These are phyloP conservation scores for Conticribra guillardii DNA, from an alignment of 108 stramenopile genomes.

Conservation along the genomic window DNA sequence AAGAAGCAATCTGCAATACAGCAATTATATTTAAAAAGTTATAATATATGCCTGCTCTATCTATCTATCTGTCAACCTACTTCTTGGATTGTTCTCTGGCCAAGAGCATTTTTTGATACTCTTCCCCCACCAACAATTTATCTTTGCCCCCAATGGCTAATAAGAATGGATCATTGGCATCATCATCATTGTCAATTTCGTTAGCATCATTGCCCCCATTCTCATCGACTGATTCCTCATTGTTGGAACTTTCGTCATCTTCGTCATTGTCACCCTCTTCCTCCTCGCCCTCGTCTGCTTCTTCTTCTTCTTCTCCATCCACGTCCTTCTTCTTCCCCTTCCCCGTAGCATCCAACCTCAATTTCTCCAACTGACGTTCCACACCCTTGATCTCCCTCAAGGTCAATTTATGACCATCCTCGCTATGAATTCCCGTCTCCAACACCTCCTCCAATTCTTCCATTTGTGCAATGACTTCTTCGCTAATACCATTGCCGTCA, in stretches of 20 bases:
- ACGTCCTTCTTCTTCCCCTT: conserved; percentile 26
- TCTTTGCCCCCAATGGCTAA: conserved; percentile 80
- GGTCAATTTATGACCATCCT: conserved; percentile 50
- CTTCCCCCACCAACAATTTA: conserved; percentile 75
- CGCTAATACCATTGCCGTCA: conserved; percentile 42
- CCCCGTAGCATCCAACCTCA: conserved; percentile 29
- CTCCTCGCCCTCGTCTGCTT: conserved; percentile 4
- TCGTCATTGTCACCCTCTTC: conserved; percentile 26
- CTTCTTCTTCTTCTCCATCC: conserved; percentile 36
- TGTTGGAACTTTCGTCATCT: conserved; percentile 18
- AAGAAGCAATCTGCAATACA: too few relatives aligned
- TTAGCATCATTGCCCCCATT: conserved; percentile 21
- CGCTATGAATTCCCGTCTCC: conserved; percentile 22
- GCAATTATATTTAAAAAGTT: too few relatives aligned
- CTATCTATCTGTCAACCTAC: background rate
- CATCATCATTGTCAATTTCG: conserved; percentile 40
- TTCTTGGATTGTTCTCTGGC: conserved; percentile 39
- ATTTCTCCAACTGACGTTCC: conserved; percentile 62
- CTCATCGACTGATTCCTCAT: conserved; percentile 13
- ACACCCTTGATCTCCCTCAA: conserved; percentile 68
- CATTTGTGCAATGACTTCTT: conserved; percentile 39
- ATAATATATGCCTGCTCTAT: too few relatives aligned
- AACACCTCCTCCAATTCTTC: conserved; percentile 44
- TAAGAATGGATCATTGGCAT: conserved; percentile 85
- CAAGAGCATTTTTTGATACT: conserved; percentile 76